A percentile compares a stretch with the other conserved stretches of the same genome.
Conservation (phyloP, 2,329 filamentous ascomycete genomes). For the Fusarium humuli region DNA sequence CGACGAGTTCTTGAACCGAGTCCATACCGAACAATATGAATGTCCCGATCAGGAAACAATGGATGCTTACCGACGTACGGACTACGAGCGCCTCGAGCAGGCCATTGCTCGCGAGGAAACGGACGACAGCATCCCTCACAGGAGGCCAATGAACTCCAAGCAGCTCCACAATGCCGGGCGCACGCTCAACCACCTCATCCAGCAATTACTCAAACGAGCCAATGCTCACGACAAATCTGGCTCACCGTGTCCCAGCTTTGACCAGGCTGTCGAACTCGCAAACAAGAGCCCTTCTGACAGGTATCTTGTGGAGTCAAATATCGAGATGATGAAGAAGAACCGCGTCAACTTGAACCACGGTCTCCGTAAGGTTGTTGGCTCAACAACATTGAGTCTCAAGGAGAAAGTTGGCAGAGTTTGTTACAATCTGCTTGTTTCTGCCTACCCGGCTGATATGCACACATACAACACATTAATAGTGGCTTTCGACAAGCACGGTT, state of each 20-base stretch:
- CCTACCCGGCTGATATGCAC: conserved; percentile 71
- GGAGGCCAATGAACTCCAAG: conserved; percentile 39
- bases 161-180: conserved; percentile 48
- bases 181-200: conserved; percentile 47
- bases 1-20: conserved; percentile 45
- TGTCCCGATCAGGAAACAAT: conserved; percentile 41
- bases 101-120: conserved; percentile 48
- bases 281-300: conserved; percentile 29
- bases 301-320: conserved; percentile 48
- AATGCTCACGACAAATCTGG: conserved; percentile 37
- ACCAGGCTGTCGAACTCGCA: conserved; percentile 46
- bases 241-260: conserved; percentile 45
- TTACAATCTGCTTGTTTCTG: conserved; percentile 74
- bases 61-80: conserved; percentile 33
- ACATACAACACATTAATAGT: conserved; percentile 78
- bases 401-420: conserved; percentile 59
- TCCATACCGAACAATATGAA: conserved; percentile 49
- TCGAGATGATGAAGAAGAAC: conserved; percentile 41
- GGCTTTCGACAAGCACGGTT: conserved; percentile 68
- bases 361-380: conserved; percentile 47
- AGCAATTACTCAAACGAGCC: conserved; percentile 48
- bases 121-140: conserved; percentile 31
- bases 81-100: conserved; percentile 50
- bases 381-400: conserved; percentile 43
- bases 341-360: conserved; percentile 47